Percentiles rank a stretch among this genome's conserved stretches.
phyloP scores from a whole-genome alignment of 2,329 filamentous ascomycete species.

The Diaporthe ilicicola region DNA sequence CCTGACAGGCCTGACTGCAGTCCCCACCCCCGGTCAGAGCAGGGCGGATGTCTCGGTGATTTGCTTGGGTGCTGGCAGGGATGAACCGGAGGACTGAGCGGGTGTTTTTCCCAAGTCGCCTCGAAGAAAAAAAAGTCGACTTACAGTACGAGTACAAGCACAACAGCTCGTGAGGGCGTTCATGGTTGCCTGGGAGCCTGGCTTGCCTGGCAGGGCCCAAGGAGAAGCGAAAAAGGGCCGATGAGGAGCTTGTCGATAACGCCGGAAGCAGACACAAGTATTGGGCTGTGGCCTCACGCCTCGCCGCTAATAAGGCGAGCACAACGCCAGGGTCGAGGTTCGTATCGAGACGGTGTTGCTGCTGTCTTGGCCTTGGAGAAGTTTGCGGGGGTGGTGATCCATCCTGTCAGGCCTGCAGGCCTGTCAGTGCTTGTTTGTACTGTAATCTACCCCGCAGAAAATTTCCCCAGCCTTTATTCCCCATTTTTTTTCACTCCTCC shows the following conservation, averaged over 20 bases:
- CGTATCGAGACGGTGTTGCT: background rate
- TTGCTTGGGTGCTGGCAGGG: background rate
- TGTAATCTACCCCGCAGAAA: background rate
- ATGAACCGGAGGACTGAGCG: background rate
- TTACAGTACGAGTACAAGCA: too few species aligned
- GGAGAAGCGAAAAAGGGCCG: constrained; percentile 11
- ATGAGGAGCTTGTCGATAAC: background rate
- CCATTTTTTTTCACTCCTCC: too few species aligned
- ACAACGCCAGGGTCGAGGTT: background rate
- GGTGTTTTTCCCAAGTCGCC: too few species aligned
- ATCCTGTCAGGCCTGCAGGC: background rate
- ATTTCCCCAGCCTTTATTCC: background rate
- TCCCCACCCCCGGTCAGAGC: background rate
- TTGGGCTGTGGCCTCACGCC: background rate
- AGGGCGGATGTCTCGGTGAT: constrained; percentile 20
- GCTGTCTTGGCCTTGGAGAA: constrained; percentile 2
- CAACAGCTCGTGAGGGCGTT: constrained; percentile 2
- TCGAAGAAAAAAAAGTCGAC: too few species aligned
- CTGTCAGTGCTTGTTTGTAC: background rate
- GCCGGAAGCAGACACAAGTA: background rate
- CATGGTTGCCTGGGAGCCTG: constrained; percentile 5
- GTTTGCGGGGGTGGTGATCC: background rate
- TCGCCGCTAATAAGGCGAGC: constrained; percentile 12
- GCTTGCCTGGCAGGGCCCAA: background rate
- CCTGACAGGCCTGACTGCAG: background rate